Evolutionary conservation across 2,329 filamentous ascomycete genomes (phyloP).

Genomic region (Pseudonectria foliicola): DNA sequence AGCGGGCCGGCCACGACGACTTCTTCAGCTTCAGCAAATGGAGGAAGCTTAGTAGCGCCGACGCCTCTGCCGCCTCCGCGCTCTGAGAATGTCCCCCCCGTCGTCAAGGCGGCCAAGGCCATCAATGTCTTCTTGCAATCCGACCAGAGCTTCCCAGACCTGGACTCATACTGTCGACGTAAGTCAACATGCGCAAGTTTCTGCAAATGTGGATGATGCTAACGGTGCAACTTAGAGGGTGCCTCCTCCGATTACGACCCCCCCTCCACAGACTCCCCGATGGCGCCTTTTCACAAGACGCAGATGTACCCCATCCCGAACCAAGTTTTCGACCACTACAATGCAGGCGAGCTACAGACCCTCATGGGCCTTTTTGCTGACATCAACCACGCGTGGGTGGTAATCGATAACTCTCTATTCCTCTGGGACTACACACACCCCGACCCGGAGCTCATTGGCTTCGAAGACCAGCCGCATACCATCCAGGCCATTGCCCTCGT

Average conservation of each 20-base stretch:
- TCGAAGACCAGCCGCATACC: slow-evolving; percentile 78
- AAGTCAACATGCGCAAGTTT: slow-evolving; percentile 33
- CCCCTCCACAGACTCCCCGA: slow-evolving; percentile 57
- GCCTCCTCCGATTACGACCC: slow-evolving; percentile 89
- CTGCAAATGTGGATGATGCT: slow-evolving; percentile 11
- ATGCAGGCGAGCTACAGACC: slow-evolving; percentile 79
- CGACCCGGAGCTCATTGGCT: slow-evolving; percentile 87
- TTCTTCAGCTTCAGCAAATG: slow-evolving; percentile 15
- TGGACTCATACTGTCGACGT: slow-evolving; percentile 87
- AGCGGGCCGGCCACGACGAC: slow-evolving; percentile 17
- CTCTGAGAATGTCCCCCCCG: slow-evolving; percentile 49
- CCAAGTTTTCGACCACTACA: slow-evolving; percentile 86
- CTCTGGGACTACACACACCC: slow-evolving; percentile 95
- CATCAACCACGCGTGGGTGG: slow-evolving; percentile 90
- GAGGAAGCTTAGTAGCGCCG: slow-evolving; percentile 24
- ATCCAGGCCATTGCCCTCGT: slow-evolving; percentile 90
- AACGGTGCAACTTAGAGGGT: slow-evolving; percentile 56
- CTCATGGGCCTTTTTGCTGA: slow-evolving; percentile 93
- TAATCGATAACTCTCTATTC: slow-evolving; percentile 92
- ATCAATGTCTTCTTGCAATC: slow-evolving; percentile 71
- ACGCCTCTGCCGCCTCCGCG: slow-evolving; percentile 37
- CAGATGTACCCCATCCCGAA: slow-evolving; percentile 88
- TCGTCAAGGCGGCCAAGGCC: slow-evolving; percentile 73
- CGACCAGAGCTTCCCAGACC: slow-evolving; percentile 77
- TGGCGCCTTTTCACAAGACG: slow-evolving; percentile 84